Conservation (phyloP, 2,329 filamentous ascomycete genomes). For the Alternaria angustiovoidea region DNA sequence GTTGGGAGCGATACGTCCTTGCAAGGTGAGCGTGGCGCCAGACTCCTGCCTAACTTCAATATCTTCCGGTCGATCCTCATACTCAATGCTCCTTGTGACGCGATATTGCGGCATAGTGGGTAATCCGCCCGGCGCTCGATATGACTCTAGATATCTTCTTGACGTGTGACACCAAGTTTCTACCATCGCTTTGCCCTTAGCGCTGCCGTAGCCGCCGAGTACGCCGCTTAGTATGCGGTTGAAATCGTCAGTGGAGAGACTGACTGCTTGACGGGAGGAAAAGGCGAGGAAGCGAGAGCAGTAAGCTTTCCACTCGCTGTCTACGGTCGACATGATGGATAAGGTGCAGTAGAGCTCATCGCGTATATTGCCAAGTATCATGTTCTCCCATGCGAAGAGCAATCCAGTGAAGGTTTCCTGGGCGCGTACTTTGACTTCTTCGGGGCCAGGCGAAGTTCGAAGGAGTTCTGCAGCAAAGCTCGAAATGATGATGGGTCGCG, state of each 20-base stretch:
- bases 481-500: constrained; percentile 40
- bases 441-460: constrained; percentile 27
- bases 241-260: constrained; percentile 54
- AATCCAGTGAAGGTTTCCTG: constrained; percentile 37
- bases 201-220: constrained; percentile 58
- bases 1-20: constrained; percentile 42
- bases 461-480: constrained; percentile 42
- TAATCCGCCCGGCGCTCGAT: constrained; percentile 44
- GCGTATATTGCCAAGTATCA: constrained; percentile 32
- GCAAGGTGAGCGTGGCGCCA: constrained; percentile 38
- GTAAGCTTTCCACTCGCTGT: constrained; percentile 36
- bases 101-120: constrained; percentile 42
- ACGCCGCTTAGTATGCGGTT: constrained; percentile 64
- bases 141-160: constrained; percentile 31
- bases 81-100: constrained; percentile 33
- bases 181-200: constrained; percentile 58
- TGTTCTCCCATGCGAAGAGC: constrained; percentile 43
- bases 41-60: constrained; percentile 41
- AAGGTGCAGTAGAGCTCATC: constrained; percentile 44
- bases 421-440: constrained; percentile 23
- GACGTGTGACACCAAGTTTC: constrained; percentile 54
- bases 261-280: constrained; percentile 36
- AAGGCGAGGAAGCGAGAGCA: constrained; percentile 43
- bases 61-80: constrained; percentile 35
- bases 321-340: constrained; percentile 42